Conservation (phyloP, 768 basidiomycete species). For the Pholiota molesta region DNA sequence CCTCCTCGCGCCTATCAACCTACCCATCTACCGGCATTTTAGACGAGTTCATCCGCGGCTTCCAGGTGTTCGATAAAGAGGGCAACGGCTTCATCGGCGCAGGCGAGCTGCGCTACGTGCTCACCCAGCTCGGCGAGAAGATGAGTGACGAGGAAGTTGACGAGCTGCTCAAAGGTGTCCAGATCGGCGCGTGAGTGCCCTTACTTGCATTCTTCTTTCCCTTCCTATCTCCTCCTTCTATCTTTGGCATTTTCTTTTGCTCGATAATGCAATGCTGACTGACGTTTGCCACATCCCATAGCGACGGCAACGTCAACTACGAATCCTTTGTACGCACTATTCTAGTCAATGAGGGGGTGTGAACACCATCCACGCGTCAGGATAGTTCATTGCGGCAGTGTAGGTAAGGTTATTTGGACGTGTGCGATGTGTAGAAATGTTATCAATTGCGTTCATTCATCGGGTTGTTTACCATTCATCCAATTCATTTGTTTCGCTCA, state of each 20-base stretch:
- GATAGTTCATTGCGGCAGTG: neutral
- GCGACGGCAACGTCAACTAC: constrained; percentile 97
- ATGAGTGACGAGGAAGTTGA: constrained; percentile 98
- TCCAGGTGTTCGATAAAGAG: constrained; percentile 98
- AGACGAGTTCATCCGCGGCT: constrained; percentile 99
- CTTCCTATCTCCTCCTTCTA: constrained; percentile 1
- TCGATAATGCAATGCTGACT: no score
- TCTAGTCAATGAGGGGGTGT: constrained; percentile 65
- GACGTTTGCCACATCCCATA: constrained; percentile 29
- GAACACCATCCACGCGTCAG: neutral
- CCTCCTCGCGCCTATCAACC: neutral
- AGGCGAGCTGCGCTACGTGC: constrained; percentile 89
- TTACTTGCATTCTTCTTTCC: constrained; percentile 16
- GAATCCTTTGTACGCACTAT: constrained; percentile 96
- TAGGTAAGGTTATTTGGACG: neutral
- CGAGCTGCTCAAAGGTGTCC: constrained; percentile 94
- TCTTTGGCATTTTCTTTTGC: neutral
- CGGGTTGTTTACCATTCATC: neutral
- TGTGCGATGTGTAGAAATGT: no score
- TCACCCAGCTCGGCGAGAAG: constrained; percentile 98
- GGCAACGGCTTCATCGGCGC: constrained; percentile 92
- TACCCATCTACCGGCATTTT: neutral
- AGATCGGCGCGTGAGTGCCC: constrained; percentile 79
- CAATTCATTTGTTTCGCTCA: no score
- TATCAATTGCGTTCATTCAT: neutral